Evolutionary conservation across 176 grass and related monocot species (phyloP), one percentile per base, ranked within the genome.

Genomic region (Oryza longistaminata): DNA sequence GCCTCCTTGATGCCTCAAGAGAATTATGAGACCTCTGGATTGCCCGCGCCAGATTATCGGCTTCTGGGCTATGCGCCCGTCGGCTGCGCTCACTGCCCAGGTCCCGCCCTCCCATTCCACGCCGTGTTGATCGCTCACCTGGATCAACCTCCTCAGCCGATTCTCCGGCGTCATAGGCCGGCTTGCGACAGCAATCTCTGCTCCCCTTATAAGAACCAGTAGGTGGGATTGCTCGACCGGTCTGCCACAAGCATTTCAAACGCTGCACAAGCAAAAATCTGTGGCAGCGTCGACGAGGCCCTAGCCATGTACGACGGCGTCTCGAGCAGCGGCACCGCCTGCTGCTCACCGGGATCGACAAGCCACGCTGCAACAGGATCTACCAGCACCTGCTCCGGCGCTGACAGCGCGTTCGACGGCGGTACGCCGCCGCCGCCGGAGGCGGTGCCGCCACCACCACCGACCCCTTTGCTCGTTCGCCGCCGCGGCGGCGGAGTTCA

Each of bases 131-230:
- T 93, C 70, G 24, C 82, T 96, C 71, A 91, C 39, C 64, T 87
- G 88, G 77, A 93, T 91, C 77, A 96, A 71, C 75, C 91, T 91
- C 69, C 70, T 88, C 33, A 96, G 44, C 64, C 94, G 91, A 44
- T 89, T 81, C 76, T 93, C 88, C 7, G 91, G 94, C 17, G 55
- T 26, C 76, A n/a, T 64, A 7, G 72, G 70, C 15, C 69, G 15
- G 14, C 19, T 76, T 3, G 71, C 33, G 2, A 22, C 64, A 10
- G 83, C 13, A 76, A 84, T 87, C 81, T 84, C 81, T 17, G n/a
- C 66, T 71, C 64, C 49, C n/a, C 58, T 62, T 9, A 62, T 22
- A 82, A 29, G 15, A 7, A 7, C 5, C 50, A 25, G 49, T 15
- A 61, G 64, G 35, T 37, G 35, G 37, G 26, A 40, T 25, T 7